Evolutionary conservation across 2,329 filamentous ascomycete genomes (phyloP).

Genomic region (Tolypocladium endophyticum): DNA sequence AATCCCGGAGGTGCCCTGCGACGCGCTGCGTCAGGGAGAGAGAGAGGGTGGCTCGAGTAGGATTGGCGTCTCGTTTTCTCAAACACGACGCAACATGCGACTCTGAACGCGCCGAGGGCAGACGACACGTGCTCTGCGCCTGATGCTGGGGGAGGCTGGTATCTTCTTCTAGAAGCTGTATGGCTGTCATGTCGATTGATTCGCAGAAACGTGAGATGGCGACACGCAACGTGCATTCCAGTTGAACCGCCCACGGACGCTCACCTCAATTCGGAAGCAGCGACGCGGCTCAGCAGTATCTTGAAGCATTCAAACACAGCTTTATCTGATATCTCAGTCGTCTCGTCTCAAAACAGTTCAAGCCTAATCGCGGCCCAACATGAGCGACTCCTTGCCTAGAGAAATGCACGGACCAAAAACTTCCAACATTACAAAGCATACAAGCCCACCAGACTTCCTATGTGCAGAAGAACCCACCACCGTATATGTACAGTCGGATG

Average conservation of each 20-base stretch:
- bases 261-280: neutral
- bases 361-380: neutral
- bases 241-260: neutral
- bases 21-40: neutral
- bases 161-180: neutral
- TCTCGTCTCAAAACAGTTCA: neutral
- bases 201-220: neutral
- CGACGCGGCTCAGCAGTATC: neutral
- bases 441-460: neutral
- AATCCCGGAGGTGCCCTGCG: neutral
- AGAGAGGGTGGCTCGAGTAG: neutral
- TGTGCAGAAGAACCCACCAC: neutral
- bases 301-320: neutral
- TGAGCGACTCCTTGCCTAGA: neutral
- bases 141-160: neutral
- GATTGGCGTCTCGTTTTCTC: neutral
- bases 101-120: neutral
- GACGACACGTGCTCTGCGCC: neutral
- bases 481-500: neutral
- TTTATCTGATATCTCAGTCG: neutral
- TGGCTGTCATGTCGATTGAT: neutral
- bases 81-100: neutral
- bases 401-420: neutral
- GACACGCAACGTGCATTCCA: neutral
- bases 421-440: neutral